Conservation (phyloP, 176 grass and related monocot species). For the Thinopyrum elongatum region DNA sequence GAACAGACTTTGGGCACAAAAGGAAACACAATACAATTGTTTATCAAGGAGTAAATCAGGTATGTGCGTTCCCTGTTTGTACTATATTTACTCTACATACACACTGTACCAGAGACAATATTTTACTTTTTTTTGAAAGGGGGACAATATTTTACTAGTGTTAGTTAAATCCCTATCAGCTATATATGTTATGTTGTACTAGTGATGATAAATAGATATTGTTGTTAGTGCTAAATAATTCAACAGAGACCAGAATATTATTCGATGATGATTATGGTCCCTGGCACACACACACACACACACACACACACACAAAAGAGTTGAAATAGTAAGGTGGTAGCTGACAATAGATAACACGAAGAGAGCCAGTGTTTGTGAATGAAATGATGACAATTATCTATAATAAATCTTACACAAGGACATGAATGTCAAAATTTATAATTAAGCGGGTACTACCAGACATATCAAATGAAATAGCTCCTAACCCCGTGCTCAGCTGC, state of each 20-base stretch:
- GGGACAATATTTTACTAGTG: neutral
- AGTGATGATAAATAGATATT: neutral
- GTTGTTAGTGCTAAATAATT: neutral
- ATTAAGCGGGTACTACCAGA: neutral
- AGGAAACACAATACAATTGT: neutral
- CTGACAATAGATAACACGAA: neutral
- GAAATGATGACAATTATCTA: neutral
- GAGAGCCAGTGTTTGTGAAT: neutral
- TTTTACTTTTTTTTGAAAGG: neutral
- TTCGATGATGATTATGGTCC: neutral
- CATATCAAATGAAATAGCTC: neutral
- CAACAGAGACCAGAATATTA: neutral
- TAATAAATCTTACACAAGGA: neutral
- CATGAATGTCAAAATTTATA: conserved; percentile 3
- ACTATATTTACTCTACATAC: neutral
- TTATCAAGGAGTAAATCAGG: neutral
- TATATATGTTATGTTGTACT: conserved; percentile 10
- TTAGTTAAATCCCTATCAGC: neutral
- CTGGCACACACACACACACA: neutral
- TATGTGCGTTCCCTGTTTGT: neutral
- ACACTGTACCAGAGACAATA: neutral
- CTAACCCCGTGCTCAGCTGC: neutral
- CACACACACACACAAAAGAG: neutral
- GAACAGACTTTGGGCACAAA: neutral
- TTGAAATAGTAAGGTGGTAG: neutral